Evolutionary conservation across 768 basidiomycete species (phyloP).

Genomic region (Lanmaoa pseudosensibilis): DNA sequence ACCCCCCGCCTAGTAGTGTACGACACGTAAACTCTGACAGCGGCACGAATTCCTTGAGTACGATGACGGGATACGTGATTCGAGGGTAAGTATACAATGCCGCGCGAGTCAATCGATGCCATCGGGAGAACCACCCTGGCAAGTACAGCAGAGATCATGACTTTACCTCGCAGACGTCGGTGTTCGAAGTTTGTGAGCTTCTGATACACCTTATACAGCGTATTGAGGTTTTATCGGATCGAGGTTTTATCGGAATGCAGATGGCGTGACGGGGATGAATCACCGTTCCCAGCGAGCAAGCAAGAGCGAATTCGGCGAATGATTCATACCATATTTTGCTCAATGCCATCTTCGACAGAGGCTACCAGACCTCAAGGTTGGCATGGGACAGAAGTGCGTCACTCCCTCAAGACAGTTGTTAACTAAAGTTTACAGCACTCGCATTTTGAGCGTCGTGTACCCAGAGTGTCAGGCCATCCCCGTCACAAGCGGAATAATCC

Average conservation of each 20-base stretch:
- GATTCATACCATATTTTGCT: constrained; percentile 7
- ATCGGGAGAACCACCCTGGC: constrained; percentile 25
- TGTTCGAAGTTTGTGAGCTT: constrained; percentile 15
- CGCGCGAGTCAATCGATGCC: constrained; percentile 31
- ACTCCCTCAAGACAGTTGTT: neutral
- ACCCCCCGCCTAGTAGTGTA: constrained; percentile 1
- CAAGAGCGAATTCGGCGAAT: constrained; percentile 24
- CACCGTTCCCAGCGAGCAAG: constrained; percentile 24
- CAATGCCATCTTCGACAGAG: constrained; percentile 7
- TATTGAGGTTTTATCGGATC: constrained; percentile 17
- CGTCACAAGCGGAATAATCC: neutral
- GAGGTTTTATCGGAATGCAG: constrained; percentile 21
- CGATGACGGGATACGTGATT: constrained; percentile 24
- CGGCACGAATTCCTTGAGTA: constrained; percentile 21
- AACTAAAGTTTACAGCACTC: neutral
- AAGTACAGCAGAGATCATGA: constrained; percentile 16
- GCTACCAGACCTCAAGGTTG: neutral
- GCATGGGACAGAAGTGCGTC: neutral
- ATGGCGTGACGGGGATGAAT: constrained; percentile 24
- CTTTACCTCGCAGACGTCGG: constrained; percentile 15
- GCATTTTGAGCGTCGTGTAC: neutral
- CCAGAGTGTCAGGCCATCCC: neutral
- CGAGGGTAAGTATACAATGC: constrained; percentile 26
- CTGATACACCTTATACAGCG: constrained; percentile 15
- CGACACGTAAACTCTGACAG: constrained; percentile 34